phyloP scores from a whole-genome alignment of 345 rosid genomes.

The Reutealis trisperma region DNA sequence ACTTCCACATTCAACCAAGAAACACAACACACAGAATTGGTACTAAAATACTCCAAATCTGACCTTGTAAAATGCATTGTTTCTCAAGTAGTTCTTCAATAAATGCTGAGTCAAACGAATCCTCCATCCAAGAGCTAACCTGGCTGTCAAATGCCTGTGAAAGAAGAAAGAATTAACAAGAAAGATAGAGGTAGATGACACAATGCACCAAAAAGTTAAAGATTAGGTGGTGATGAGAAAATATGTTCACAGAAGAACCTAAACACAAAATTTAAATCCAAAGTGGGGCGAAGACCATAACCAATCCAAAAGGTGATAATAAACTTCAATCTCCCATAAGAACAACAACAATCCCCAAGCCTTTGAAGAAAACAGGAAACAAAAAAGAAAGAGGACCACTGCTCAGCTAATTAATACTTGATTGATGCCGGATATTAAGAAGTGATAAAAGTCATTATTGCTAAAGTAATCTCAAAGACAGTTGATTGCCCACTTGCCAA shows the following conservation, averaged over 20 bases:
- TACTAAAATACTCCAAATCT: neutral
- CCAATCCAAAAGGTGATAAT: neutral
- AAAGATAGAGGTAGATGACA: neutral
- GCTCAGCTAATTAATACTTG: neutral
- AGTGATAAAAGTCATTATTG: neutral
- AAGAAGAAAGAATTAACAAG: neutral
- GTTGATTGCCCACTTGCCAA: neutral
- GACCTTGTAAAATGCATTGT: slow-evolving; percentile 97
- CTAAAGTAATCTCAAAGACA: neutral
- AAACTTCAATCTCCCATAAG: neutral
- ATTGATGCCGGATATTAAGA: neutral
- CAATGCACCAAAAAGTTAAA: neutral
- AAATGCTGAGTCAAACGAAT: slow-evolving; percentile 87
- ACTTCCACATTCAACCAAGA: slow-evolving; percentile 15
- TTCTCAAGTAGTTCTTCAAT: slow-evolving; percentile 79
- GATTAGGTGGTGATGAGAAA: neutral
- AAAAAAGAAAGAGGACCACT: neutral
- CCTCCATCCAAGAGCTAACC: slow-evolving; percentile 96
- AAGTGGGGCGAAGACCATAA: neutral
- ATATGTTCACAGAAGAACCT: neutral
- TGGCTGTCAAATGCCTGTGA: slow-evolving; percentile 81
- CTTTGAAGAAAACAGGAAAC: neutral
- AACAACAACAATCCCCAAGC: neutral
- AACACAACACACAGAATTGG: neutral
- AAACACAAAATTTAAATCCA: neutral